phyloP scores from a whole-genome alignment of 2,329 filamentous ascomycete species.

The Cryphonectria carpinicola region DNA sequence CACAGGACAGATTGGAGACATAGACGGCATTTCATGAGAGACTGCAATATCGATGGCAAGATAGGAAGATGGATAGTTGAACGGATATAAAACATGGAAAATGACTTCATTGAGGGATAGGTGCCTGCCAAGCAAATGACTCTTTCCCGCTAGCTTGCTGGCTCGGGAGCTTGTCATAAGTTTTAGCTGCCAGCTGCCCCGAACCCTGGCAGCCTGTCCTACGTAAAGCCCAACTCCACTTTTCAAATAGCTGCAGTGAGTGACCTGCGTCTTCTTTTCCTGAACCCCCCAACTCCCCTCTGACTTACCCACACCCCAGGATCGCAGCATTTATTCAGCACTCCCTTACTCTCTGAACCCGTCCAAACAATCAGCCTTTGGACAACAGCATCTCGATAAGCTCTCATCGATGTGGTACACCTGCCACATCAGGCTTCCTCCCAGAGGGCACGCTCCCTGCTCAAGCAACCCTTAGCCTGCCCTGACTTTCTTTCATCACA shows the following conservation, averaged over 20 bases:
- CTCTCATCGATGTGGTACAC: not conserved
- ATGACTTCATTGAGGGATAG: not conserved
- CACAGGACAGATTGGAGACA: not conserved
- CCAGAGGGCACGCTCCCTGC: not conserved
- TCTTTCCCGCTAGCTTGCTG: not conserved
- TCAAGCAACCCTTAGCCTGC: not conserved
- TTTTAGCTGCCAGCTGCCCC: not conserved
- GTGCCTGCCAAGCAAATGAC: slow-evolving; percentile 1
- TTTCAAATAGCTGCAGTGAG: not conserved
- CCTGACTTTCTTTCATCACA: not conserved
- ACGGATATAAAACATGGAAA: not conserved
- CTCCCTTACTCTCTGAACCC: not conserved
- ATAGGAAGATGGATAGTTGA: not conserved
- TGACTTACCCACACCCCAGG: not conserved
- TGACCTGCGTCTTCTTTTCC: not conserved
- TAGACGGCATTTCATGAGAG: not conserved
- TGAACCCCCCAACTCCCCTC: not conserved
- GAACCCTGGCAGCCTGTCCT: not conserved
- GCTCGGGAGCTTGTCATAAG: not conserved
- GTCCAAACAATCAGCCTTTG: not conserved
- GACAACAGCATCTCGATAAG: not conserved
- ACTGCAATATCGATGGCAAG: not conserved
- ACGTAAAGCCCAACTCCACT: not conserved
- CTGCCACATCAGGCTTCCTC: not conserved
- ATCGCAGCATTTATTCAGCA: not conserved